Base-by-base conservation (phyloP, 2,329 filamentous ascomycete species). In the Talaromyces pinophilus region DNA sequence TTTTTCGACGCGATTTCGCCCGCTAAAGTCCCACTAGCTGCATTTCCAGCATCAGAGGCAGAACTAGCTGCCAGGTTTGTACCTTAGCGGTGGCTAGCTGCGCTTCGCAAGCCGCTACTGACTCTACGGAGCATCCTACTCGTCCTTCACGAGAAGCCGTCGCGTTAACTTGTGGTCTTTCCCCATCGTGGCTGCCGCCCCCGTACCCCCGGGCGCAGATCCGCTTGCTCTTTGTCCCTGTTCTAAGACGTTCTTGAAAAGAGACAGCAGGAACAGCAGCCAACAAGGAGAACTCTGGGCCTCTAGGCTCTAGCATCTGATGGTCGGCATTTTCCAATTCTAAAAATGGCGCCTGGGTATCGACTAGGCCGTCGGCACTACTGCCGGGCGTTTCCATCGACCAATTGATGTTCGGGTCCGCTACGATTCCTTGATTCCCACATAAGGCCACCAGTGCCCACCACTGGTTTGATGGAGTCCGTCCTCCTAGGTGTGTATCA, bases 171-270 rank as follows among this genome's bases (percentile, higher is more conserved):
- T 60, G 15, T 30, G 35, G 33, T 11, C 50, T 17, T 55, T 28
- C 46, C 25, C 61, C 61, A 46, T 63, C 33, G 62, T 64, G 62
- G 62, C 62, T 64, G 52, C 40, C 62, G 62, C 38, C 62, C 52
- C 62, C 40, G 22, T 11, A 10, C 46, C 54, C 40, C 40, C 50
- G 8, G 50, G 38, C 46, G 62, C 30, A 64, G 62, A 64, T 64
- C 62, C 62, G 62, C 52, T 64, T 19, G 35, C 33, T 25, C 52
- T 59, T 46, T 46, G 50, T 57, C 46, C 22, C 44, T 33, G 59
- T 35, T 35, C 33, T 35, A 35, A 35, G 33, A 38, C 35, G 59
- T 63, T 54, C 46, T 63, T 40, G 48, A 42, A 42, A 42, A 28
- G 35, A 40, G 5, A 25, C 46, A 54, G 38, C 11, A 11, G 30